Conservation (phyloP, 1,284 basidiomycete species). For the Fistulinella cinereoalba region DNA sequence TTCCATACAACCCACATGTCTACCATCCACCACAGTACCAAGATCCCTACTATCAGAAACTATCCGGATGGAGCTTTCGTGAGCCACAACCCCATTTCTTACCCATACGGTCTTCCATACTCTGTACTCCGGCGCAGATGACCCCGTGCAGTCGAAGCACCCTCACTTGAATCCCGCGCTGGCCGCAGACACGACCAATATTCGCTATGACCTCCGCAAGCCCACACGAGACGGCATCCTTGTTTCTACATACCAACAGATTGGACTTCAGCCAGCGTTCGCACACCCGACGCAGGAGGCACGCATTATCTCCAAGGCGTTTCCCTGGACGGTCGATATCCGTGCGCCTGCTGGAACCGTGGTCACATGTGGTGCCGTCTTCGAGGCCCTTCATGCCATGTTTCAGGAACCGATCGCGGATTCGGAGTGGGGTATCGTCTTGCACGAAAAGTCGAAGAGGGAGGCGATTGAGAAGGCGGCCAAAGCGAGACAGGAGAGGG, state of each 20-base stretch:
- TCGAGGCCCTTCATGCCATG: constrained; percentile 47
- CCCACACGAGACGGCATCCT: constrained; percentile 42
- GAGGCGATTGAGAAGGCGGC: constrained; percentile 39
- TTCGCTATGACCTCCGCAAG: constrained; percentile 49
- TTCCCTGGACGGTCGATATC: constrained; percentile 61
- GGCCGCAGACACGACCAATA: constrained; percentile 46
- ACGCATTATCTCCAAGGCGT: constrained; percentile 52
- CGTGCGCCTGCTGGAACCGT: constrained; percentile 32
- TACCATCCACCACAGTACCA: constrained; percentile 24
- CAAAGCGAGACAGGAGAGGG: constrained; percentile 31
- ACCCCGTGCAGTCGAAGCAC: constrained; percentile 32
- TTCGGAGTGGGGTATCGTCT: constrained; percentile 59
- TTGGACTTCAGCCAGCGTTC: constrained; percentile 37
- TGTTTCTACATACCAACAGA: constrained; percentile 40
- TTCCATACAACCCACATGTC: constrained; percentile 33
- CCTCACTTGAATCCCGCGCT: constrained; percentile 48
- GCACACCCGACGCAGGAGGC: constrained; percentile 34
- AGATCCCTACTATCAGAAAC: constrained; percentile 14
- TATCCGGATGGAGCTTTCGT: constrained; percentile 21
- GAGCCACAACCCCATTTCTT: not conserved
- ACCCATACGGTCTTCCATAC: not conserved
- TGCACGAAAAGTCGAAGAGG: constrained; percentile 39
- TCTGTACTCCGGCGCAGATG: no score
- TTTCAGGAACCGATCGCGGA: constrained; percentile 53
- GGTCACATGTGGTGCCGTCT: constrained; percentile 52